Conservation (phyloP, 257 asterid species). For the Catharanthus roseus region DNA sequence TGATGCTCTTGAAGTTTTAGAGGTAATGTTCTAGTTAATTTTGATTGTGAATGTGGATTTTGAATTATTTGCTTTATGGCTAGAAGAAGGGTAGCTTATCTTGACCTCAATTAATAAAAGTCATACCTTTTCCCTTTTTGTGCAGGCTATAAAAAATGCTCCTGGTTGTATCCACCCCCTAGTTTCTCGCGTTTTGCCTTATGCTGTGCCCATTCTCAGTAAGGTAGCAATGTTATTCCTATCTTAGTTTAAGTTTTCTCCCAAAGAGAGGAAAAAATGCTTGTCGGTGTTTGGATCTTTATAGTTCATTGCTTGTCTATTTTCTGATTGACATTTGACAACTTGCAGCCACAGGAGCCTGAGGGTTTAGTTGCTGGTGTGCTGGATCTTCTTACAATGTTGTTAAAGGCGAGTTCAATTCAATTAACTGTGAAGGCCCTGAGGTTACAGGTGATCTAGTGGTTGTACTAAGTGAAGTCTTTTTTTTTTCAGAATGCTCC, state of each 20-base stretch:
- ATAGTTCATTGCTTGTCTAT: background rate
- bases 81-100: background rate
- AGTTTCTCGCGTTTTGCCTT: slow-evolving; percentile 82
- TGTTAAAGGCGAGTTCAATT: slow-evolving; percentile 58
- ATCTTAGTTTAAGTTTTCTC: background rate
- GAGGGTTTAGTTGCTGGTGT: slow-evolving; percentile 92
- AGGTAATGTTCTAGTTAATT: slow-evolving; percentile 39
- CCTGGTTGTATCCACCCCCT: slow-evolving; percentile 91
- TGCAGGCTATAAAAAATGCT: slow-evolving; percentile 85
- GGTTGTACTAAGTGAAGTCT: background rate
- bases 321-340: slow-evolving; percentile 22
- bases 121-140: slow-evolving; percentile 16
- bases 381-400: slow-evolving; percentile 81
- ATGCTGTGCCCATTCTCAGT: slow-evolving; percentile 67
- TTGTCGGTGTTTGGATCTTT: background rate
- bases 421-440: slow-evolving; percentile 6
- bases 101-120: background rate
- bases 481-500: slow-evolving; percentile 65
- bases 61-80: background rate
- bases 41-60: background rate
- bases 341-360: slow-evolving; percentile 88
- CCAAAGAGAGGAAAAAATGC: background rate
- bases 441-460: background rate
- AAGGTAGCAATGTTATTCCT: slow-evolving; percentile 44
- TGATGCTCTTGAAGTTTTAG: slow-evolving; percentile 93